A percentile compares a stretch with the other conserved stretches of the same genome.
These are phyloP conservation scores for Actinomortierella ambigua DNA, from an alignment of 371 early-diverging fungal genomes.

Conservation along the genomic window DNA sequence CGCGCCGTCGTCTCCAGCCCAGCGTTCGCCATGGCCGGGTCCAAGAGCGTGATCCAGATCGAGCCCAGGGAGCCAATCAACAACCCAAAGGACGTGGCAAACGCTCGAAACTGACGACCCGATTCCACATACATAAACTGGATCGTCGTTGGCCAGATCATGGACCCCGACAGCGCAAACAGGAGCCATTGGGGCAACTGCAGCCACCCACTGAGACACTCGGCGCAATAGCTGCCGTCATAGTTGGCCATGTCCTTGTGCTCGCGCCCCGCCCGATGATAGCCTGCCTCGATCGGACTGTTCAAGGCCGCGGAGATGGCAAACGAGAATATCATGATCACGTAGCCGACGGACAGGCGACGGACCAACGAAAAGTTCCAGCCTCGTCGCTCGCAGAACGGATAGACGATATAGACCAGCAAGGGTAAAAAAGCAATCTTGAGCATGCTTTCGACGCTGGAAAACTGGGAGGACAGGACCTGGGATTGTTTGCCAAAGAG, in stretches of 20 bases:
- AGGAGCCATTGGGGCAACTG: constrained; percentile 62
- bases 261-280: constrained; percentile 13
- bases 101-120: constrained; percentile 49
- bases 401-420: constrained; percentile 11
- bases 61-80: constrained; percentile 35
- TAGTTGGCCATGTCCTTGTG: constrained; percentile 2
- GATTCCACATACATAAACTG: constrained; percentile 57
- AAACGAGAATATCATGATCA: constrained; percentile 22
- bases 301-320: constrained; percentile 26
- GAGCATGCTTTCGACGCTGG: constrained; percentile 30
- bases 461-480: constrained; percentile 1
- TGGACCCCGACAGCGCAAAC: constrained; percentile 59
- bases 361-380: constrained; percentile 1
- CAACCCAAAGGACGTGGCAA: constrained; percentile 47
- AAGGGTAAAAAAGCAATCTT: constrained; percentile 63
- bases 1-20: no score
- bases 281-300: constrained; percentile 17
- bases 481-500: constrained; percentile 3
- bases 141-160: constrained; percentile 63
- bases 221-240: constrained; percentile 8
- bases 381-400: neutral
- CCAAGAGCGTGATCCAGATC: no score
- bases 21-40: no score
- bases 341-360: constrained; percentile 26
- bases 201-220: constrained; percentile 39